Base-by-base conservation (phyloP, 805 yeast species). In the Candida alai region DNA sequence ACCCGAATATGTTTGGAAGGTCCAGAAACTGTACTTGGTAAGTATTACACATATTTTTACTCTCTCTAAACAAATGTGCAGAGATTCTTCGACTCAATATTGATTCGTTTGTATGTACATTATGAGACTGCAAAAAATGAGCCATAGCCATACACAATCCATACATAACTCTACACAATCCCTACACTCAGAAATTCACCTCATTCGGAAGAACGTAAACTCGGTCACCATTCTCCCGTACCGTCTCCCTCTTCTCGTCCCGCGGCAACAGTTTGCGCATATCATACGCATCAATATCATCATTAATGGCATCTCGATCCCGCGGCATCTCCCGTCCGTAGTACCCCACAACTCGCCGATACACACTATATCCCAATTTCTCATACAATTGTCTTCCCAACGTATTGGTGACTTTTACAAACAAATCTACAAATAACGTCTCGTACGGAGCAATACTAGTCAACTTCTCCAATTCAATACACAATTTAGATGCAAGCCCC, bases 361-460 rank as follows among this genome's bases (percentile, higher is more conserved):
- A 93, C 0, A 88, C 85, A 7, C 78, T 68, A 52, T 89, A 93
- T 0, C 96, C 97, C 36, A 93, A 56, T 46, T 84, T 82, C 52
- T 86, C 90, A 55, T 93, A 93, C 49, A 93, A 61, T 32, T 76
- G 79, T 2, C 87, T 74, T 0, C 96, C 98, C 36, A 88, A 62
- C 4, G 56, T 54, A 53, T 93, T 93, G 24, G 88, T 83, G 24
- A 93, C 87, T 47, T 88, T 82, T 26, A 93, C 98, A 58, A 88
- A 93, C 29, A 93, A 70, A 52, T 93, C 99, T 44, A 89, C 76
- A 55, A 90, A 93, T 45, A 84, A 79, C 5, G 89, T 82, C 44
- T 83, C 70, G 47, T 84, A 81, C 1, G 94, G 90, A 17, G 70
- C 61, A n/a, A 66, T 73, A n/a, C 76, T 70, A 0, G 95, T 84